Evolutionary conservation across 148 eudicot genomes (phyloP), one percentile per base, ranked within the genome.

Genomic region (Heliosperma pusillum): DNA sequence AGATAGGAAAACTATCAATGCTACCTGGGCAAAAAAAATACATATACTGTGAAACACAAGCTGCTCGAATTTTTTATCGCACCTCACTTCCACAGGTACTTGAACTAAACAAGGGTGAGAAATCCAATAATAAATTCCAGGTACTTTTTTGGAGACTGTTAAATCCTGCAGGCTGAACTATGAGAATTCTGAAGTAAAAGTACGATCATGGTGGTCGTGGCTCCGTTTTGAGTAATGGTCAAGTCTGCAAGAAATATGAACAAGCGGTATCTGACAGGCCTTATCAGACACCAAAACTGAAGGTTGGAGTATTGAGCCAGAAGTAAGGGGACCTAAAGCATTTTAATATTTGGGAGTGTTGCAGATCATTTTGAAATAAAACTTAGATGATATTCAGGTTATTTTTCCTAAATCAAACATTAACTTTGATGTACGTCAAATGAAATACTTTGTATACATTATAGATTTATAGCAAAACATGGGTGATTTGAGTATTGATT

Each of bases 1-100:
- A 82, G 98, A 86, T 74, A 95, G 96, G 82, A 95, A 92, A 78
- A 95, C 96, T 83, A 95, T 92, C 85, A 95, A 83, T 27, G 98
- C 98, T 66, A 92, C 98, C 97, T 95, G 83, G 82, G 70, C 81
- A 84, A 73, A 50, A 50, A 50, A n/a, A n/a, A 50, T 10, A 74
- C 52, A 74, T 47, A 29, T 22, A 20, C 22, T 25, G 20, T 53
- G 19, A 77, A 52, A 64, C 42, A 74, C 22, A 13, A 66, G 64
- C 24, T 22, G 16, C 22, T 33, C 22, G 2, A 47, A 33, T 62
- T 27, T n/a, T 70, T 67, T 6, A 53, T 44, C 70, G 47, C 44
- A 36, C 65, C 15, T 58, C 58, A 21, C 20, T 33, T 40, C 44
- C 3, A 8, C 76, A 40, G 19, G 9, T 8, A 67, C 29, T 1